These are phyloP conservation scores for Cutaneotrichosporon sp. DNA, from an alignment of 1,284 basidiomycete species.

Conservation along the genomic window DNA sequence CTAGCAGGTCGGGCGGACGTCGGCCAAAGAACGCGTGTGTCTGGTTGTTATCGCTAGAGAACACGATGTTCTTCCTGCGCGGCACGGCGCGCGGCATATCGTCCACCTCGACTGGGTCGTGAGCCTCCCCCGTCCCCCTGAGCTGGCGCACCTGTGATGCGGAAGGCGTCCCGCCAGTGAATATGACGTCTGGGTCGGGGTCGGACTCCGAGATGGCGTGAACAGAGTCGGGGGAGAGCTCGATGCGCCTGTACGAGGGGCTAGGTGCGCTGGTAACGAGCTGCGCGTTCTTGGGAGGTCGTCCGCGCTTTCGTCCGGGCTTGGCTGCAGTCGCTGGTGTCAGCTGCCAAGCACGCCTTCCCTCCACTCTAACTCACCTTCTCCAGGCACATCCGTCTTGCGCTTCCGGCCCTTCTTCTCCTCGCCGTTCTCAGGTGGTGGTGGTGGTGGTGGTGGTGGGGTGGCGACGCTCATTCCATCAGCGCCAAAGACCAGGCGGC, in stretches of 20 bases:
- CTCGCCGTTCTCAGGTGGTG: neutral
- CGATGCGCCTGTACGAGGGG: neutral
- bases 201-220: neutral
- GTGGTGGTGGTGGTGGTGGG: slow-evolving; percentile 10
- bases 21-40: slow-evolving; percentile 41
- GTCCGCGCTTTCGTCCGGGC: neutral
- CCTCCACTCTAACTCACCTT: slow-evolving; percentile 1
- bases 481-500: slow-evolving; percentile 17
- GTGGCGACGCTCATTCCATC: slow-evolving; percentile 16
- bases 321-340: neutral
- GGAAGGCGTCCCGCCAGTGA: slow-evolving; percentile 1
- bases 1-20: neutral
- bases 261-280: neutral
- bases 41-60: slow-evolving; percentile 33
- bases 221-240: slow-evolving; percentile 4
- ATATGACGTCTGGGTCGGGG: slow-evolving; percentile 1
- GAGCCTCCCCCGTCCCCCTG: neutral
- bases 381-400: neutral
- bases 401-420: slow-evolving; percentile 10
- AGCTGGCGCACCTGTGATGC: neutral
- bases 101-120: slow-evolving; percentile 11
- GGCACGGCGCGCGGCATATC: slow-evolving; percentile 15
- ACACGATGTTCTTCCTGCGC: slow-evolving; percentile 29
- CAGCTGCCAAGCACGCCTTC: neutral
- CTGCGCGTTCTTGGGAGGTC: neutral